Evolutionary conservation across 768 basidiomycete genomes (phyloP), one percentile per base, ranked within the genome.

Genomic region (Gymnopilus dilepis): DNA sequence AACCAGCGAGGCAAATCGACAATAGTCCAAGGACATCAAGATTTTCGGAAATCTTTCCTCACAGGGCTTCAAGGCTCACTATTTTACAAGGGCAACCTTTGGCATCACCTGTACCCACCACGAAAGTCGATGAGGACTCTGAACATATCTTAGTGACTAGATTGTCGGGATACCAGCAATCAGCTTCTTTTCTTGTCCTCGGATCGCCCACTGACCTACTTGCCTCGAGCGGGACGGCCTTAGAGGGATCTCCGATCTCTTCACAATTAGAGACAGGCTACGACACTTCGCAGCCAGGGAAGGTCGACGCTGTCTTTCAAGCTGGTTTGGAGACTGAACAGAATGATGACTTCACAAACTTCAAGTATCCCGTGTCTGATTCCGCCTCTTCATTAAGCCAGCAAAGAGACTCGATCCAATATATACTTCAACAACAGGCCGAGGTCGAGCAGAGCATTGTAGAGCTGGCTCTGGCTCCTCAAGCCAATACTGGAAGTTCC

Each of bases 361-460:
- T 30, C 43, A 13, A 8, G 13, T 28, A 26, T 28, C 48, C 56
- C 33, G 38, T 28, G 48, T 51, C 17, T 40, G 59, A 65, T 47
- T 30, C 62, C 38, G 42, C 61, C 53, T 15, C 62, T 53, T 51
- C 65, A 45, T 61, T 66, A 21, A 65, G 57, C 24, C 68, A 61
- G 8, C 70, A 71, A 45, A 71, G 69, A 19, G 69, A 66, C 17
- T 83, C 85, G 1, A 73, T 86, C 22, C 80, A 84, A 37, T 78
- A 82, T 55, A 76, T 91, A 33, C 66, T 86, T 42, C 84, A 84
- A 22, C 83, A 88, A 67, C 87, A 89, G 69, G 80, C 72, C 2
- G 86, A 90, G 62, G 77, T 91, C 53, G 89, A 90, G 66, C 77
- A 77, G 69, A 88, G 81, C 59, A 89, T 91, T 54, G 84, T 84